Evolutionary conservation across 2,329 filamentous ascomycete species (phyloP).

Genomic region (Cadophora gregata): DNA sequence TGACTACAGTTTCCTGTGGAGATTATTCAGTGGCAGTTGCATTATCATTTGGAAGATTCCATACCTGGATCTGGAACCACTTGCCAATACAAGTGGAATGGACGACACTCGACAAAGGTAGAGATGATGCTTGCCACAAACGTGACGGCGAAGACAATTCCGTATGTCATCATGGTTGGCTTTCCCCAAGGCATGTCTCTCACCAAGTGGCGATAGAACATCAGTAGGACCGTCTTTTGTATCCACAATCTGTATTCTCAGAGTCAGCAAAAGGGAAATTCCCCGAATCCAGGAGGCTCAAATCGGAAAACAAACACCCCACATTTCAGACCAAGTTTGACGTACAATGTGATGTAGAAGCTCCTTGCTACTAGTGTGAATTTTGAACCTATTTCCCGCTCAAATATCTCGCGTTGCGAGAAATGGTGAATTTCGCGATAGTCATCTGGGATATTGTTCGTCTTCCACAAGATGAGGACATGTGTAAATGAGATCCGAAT

Average conservation of each 20-base stretch:
- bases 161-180: constrained; percentile 26
- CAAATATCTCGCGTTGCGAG: constrained; percentile 7
- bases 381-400: constrained; percentile 7
- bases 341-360: constrained; percentile 14
- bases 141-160: constrained; percentile 27
- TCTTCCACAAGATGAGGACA: constrained; percentile 46
- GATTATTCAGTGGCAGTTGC: background rate
- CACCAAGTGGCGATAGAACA: constrained; percentile 26
- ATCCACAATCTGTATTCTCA: constrained; percentile 26
- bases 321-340: background rate
- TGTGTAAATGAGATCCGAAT: constrained; percentile 39
- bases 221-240: constrained; percentile 30
- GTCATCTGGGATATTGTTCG: constrained; percentile 42
- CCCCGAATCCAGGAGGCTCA: background rate
- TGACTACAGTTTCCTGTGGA: constrained; percentile 18
- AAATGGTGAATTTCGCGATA: constrained; percentile 9
- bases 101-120: constrained; percentile 32
- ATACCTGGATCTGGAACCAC: constrained; percentile 34
- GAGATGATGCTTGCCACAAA: constrained; percentile 27
- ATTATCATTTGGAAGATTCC: background rate
- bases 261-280: constrained; percentile 7
- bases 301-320: background rate
- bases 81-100: constrained; percentile 32
- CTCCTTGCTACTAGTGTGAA: constrained; percentile 8
- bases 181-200: constrained; percentile 17